Conservation (phyloP, 139 green algal species). For the Coccomyxa sp. region DNA sequence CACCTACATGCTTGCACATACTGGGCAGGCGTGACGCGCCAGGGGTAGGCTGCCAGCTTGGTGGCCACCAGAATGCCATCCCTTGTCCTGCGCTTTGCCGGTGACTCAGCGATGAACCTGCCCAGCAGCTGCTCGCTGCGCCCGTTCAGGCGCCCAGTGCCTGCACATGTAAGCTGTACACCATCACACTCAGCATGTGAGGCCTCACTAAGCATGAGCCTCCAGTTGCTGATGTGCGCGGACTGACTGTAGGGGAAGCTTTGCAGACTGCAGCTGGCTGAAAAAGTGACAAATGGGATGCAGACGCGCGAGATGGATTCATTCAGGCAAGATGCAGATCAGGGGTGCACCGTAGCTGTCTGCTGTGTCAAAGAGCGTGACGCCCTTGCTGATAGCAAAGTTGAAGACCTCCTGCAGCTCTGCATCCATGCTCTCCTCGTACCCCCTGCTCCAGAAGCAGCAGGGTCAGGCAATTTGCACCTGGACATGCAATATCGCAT, state of each 20-base stretch:
- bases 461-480: no score
- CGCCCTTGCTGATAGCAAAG: slow-evolving; percentile 54
- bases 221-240: not conserved
- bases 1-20: slow-evolving; percentile 25
- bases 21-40: slow-evolving; percentile 69
- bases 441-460: slow-evolving; percentile 61
- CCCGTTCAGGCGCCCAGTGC: slow-evolving; percentile 52
- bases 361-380: slow-evolving; percentile 87
- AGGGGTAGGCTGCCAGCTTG: slow-evolving; percentile 83
- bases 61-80: slow-evolving; percentile 62
- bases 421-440: slow-evolving; percentile 76
- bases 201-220: not conserved
- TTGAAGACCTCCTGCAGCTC: slow-evolving; percentile 93
- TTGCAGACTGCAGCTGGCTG: not conserved
- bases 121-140: slow-evolving; percentile 65
- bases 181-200: not conserved
- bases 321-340: not conserved
- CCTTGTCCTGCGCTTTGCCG: slow-evolving; percentile 17
- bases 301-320: no score
- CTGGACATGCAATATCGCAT: no score
- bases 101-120: slow-evolving; percentile 63
- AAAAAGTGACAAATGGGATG: not conserved
- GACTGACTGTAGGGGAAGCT: not conserved
- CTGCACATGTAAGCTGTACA: slow-evolving; percentile 10
- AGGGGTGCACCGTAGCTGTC: slow-evolving; percentile 65